These are phyloP conservation scores for Ceratobasidium sp. DNA, from an alignment of 1,284 basidiomycete species.

Conservation along the genomic window DNA sequence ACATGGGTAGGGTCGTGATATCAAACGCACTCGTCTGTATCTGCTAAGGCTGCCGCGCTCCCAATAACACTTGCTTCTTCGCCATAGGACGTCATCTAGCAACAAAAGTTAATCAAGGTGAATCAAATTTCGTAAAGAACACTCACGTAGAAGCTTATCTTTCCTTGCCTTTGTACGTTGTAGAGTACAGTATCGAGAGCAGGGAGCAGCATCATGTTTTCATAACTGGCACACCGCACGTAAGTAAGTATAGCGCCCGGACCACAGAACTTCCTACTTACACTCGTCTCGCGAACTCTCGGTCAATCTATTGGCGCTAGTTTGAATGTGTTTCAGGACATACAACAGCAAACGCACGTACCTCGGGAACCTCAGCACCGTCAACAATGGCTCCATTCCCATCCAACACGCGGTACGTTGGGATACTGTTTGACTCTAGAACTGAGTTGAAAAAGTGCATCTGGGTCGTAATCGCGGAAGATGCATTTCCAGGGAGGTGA, in stretches of 20 bases:
- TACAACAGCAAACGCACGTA: conserved; percentile 44
- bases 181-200: conserved; percentile 88
- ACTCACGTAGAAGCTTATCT: conserved; percentile 92
- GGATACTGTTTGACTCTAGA: conserved; percentile 69
- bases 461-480: conserved; percentile 71
- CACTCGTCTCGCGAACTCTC: conserved; percentile 76
- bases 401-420: conserved; percentile 85
- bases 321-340: neutral
- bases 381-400: conserved; percentile 76
- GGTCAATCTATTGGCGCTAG: conserved; percentile 65
- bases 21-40: conserved; percentile 83
- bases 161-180: conserved; percentile 92
- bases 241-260: neutral
- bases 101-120: conserved; percentile 18
- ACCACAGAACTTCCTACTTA: conserved; percentile 54
- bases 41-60: conserved; percentile 83
- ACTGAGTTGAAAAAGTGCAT: conserved; percentile 82
- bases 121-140: conserved; percentile 26
- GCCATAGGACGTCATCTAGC: conserved; percentile 83
- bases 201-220: conserved; percentile 85
- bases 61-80: conserved; percentile 94
- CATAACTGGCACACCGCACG: conserved; percentile 62
- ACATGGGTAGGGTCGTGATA: neutral
- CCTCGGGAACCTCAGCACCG: conserved; percentile 78
- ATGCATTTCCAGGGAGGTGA: conserved; percentile 66